Base-by-base conservation (phyloP, 108 stramenopile genomes). In the Ochromonas danica region DNA sequence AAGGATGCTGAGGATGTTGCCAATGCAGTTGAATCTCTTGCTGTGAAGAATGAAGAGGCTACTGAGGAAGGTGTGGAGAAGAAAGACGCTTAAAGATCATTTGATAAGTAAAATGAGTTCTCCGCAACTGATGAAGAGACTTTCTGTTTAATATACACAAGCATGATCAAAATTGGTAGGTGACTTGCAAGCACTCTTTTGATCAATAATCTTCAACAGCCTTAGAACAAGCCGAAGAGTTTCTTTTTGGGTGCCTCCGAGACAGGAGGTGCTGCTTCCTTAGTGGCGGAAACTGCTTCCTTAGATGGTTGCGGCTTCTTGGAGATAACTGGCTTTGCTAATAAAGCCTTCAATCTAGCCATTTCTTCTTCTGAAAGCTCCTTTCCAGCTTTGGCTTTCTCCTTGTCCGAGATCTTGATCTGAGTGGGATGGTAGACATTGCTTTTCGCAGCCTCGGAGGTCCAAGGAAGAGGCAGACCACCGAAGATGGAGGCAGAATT, bases 51-150 rank as follows among this genome's bases (percentile, higher is more conserved):
- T 42, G 89, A 83, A 10, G 87, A 87, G 6, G 92, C 85, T 45
- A 93, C 92, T 42, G 92, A 90, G 70, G 95, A 93, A 77, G 65
- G n/a, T n/a, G n/a, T n/a, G 57, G 57, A n/a, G 57, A 60, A 60
- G 57, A 60, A n/a, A 60, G 31, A 41, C 25, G 25, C 27, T 71
- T 27, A 71, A 71, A 38, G 25, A 40, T 38, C 25, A 0, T 25
- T 62, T 0, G 78, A 62, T 28, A 78, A 81, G 36, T 82, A n/a
- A n/a, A n/a, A n/a, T n/a, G n/a, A n/a, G n/a, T n/a, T n/a, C n/a
- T n/a, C n/a, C n/a, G n/a, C n/a, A n/a, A n/a, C n/a, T n/a, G n/a
- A n/a, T n/a, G n/a, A n/a, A n/a, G n/a, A n/a, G n/a, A n/a, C n/a
- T n/a, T n/a, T n/a, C n/a, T n/a, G n/a, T n/a, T n/a, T n/a, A n/a